Percentiles rank a stretch among this genome's conserved stretches.
Evolutionary conservation across 2,329 filamentous ascomycete genomes (phyloP).

Genomic region (Meredithiella fracta): DNA sequence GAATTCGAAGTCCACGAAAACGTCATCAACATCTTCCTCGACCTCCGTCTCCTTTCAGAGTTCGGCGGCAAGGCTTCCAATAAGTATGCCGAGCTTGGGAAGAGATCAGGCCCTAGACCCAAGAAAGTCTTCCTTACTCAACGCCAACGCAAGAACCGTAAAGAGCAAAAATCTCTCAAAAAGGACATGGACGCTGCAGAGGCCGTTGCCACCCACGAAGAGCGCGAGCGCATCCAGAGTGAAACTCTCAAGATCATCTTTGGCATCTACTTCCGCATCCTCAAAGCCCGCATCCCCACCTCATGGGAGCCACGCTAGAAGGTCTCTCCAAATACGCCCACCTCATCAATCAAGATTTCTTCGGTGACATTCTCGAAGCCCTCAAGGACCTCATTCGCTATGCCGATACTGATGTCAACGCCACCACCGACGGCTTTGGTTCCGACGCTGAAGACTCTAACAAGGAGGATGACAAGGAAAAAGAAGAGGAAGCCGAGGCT

Average conservation of each 20-base stretch:
- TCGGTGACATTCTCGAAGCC: slow-evolving; percentile 86
- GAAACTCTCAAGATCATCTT: slow-evolving; percentile 96
- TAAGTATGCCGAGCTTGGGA: slow-evolving; percentile 48
- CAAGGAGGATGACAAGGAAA: slow-evolving; percentile 26
- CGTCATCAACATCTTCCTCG: slow-evolving; percentile 79
- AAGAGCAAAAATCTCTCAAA: slow-evolving; percentile 73
- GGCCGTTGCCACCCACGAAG: slow-evolving; percentile 78
- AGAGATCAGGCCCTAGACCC: slow-evolving; percentile 42
- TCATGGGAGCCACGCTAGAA: slow-evolving; percentile 96
- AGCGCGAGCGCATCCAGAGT: slow-evolving; percentile 82
- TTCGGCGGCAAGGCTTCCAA: slow-evolving; percentile 72
- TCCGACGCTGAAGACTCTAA: slow-evolving; percentile 27
- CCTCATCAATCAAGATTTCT: slow-evolving; percentile 98
- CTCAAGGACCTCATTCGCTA: slow-evolving; percentile 81
- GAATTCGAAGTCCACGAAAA: slow-evolving; percentile 71
- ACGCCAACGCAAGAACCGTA: slow-evolving; percentile 62
- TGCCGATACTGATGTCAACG: slow-evolving; percentile 38
- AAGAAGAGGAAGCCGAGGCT: slow-evolving; percentile 31
- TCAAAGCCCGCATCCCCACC: slow-evolving; percentile 62
- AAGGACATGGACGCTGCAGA: slow-evolving; percentile 91
- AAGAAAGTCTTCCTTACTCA: slow-evolving; percentile 83
- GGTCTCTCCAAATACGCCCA: slow-evolving; percentile 87
- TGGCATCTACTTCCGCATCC: slow-evolving; percentile 81
- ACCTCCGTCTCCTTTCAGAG: slow-evolving; percentile 73
- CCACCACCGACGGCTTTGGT: slow-evolving; percentile 17